A percentile compares a stretch with the other conserved stretches of the same genome.
Evolutionary conservation across 805 yeast species (phyloP).

Genomic region (Suhomyces faveliae): DNA sequence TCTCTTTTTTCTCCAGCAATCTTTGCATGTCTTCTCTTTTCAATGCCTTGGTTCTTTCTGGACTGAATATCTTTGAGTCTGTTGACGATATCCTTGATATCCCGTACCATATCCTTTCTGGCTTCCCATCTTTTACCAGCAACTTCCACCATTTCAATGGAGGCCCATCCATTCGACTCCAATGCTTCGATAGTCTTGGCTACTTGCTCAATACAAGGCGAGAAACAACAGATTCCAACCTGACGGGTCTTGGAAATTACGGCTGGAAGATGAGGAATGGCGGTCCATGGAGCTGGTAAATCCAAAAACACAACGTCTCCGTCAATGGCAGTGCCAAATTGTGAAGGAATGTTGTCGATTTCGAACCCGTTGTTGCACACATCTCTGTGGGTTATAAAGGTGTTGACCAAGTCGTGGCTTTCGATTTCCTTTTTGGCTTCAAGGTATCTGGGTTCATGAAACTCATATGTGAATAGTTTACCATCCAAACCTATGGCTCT

Average conservation of each 20-base stretch:
- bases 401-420: constrained; percentile 64
- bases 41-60: constrained; percentile 64
- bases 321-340: constrained; percentile 31
- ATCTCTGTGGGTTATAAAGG: constrained; percentile 83
- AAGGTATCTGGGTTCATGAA: constrained; percentile 76
- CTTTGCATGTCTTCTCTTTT: constrained; percentile 46
- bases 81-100: constrained; percentile 71
- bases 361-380: constrained; percentile 87
- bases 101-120: constrained; percentile 81
- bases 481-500: constrained; percentile 68
- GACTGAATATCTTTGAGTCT: constrained; percentile 77
- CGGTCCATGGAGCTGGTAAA: constrained; percentile 96
- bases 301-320: constrained; percentile 85
- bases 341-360: constrained; percentile 36
- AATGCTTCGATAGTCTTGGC: constrained; percentile 78
- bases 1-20: constrained; percentile 24
- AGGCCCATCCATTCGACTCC: constrained; percentile 74
- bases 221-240: constrained; percentile 86
- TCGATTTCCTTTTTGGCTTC: constrained; percentile 80
- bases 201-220: constrained; percentile 98
- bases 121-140: constrained; percentile 86
- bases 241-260: constrained; percentile 55
- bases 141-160: constrained; percentile 89
- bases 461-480: constrained; percentile 79
- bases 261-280: constrained; percentile 67